Percentiles rank a stretch among this genome's conserved stretches.
phyloP scores from a whole-genome alignment of 441 rosid genomes.

The Eutrema salsugineum region DNA sequence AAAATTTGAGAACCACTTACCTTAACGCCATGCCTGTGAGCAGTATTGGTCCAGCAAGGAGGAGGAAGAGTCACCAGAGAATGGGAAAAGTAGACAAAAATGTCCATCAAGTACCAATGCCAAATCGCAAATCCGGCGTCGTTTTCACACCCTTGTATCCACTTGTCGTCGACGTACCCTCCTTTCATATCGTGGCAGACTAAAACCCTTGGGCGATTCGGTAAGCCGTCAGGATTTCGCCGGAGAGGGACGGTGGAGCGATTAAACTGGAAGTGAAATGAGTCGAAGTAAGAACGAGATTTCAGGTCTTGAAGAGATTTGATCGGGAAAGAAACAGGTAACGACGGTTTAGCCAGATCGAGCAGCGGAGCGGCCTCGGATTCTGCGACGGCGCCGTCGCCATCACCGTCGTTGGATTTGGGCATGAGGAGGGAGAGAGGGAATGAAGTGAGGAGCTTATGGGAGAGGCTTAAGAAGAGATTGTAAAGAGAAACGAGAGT shows the following conservation, averaged over 20 bases:
- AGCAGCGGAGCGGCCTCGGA: conserved; percentile 33
- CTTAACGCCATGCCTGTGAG: conserved; percentile 87
- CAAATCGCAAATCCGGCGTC: conserved; percentile 58
- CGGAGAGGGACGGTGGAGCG: conserved; percentile 50
- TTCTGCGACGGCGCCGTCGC: background rate
- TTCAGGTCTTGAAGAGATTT: conserved; percentile 59
- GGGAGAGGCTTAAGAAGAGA: conserved; percentile 23
- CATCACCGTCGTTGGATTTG: conserved; percentile 10
- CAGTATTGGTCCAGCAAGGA: conserved; percentile 90
- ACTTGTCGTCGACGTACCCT: conserved; percentile 73
- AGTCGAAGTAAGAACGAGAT: conserved; percentile 61
- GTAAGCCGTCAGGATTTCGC: conserved; percentile 11
- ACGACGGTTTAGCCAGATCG: conserved; percentile 55
- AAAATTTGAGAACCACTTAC: conserved; percentile 26
- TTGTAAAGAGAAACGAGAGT: conserved; percentile 30
- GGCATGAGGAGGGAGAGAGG: conserved; percentile 23
- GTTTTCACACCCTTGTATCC: conserved; percentile 81
- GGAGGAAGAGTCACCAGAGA: conserved; percentile 76
- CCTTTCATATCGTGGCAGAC: conserved; percentile 89
- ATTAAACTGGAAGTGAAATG: conserved; percentile 83
- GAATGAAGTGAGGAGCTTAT: conserved; percentile 18
- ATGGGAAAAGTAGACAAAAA: conserved; percentile 85
- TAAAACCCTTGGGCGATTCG: conserved; percentile 55
- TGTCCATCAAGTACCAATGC: conserved; percentile 92
- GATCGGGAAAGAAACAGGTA: conserved; percentile 75